Conservation (phyloP, 2,329 filamentous ascomycete species). For the Chrysosporium queenslandicum region DNA sequence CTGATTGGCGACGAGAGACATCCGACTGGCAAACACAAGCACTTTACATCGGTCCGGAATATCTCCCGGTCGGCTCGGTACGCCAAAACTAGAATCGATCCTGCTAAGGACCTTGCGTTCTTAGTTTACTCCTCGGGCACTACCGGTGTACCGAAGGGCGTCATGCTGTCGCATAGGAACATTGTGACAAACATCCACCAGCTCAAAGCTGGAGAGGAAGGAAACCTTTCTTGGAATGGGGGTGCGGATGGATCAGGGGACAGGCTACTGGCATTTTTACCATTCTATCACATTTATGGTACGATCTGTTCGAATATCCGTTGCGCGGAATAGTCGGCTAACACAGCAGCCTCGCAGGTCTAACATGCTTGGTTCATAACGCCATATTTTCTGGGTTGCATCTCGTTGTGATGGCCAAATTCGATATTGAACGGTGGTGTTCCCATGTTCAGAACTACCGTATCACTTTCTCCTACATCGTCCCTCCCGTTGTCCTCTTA, state of each 20-base stretch:
- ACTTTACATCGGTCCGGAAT: slow-evolving; percentile 62
- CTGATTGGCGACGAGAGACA: slow-evolving; percentile 57
- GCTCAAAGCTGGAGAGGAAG: slow-evolving; percentile 44
- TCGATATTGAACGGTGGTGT: slow-evolving; percentile 73
- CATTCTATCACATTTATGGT: slow-evolving; percentile 89
- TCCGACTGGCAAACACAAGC: slow-evolving; percentile 28
- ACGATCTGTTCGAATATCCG: slow-evolving; percentile 23
- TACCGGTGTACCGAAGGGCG: slow-evolving; percentile 83
- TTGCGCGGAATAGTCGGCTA: background rate
- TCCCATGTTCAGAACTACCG: slow-evolving; percentile 61
- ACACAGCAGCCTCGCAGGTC: slow-evolving; percentile 38
- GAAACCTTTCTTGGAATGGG: slow-evolving; percentile 49
- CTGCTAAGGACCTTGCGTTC: slow-evolving; percentile 66
- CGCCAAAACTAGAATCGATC: slow-evolving; percentile 52
- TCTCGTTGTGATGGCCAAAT: slow-evolving; percentile 64
- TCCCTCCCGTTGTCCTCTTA: slow-evolving; percentile 71
- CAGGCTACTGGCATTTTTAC: slow-evolving; percentile 65
- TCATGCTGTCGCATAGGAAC: slow-evolving; percentile 75
- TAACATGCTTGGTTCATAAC: slow-evolving; percentile 63
- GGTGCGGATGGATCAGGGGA: slow-evolving; percentile 56
- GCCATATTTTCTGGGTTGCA: slow-evolving; percentile 56
- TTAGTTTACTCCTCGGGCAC: slow-evolving; percentile 85
- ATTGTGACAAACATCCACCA: slow-evolving; percentile 65
- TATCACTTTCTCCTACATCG: slow-evolving; percentile 70
- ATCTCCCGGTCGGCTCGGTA: slow-evolving; percentile 50